These are phyloP conservation scores for Coemansia erecta DNA, from an alignment of 192 early-diverging fungal genomes.

Conservation along the genomic window DNA sequence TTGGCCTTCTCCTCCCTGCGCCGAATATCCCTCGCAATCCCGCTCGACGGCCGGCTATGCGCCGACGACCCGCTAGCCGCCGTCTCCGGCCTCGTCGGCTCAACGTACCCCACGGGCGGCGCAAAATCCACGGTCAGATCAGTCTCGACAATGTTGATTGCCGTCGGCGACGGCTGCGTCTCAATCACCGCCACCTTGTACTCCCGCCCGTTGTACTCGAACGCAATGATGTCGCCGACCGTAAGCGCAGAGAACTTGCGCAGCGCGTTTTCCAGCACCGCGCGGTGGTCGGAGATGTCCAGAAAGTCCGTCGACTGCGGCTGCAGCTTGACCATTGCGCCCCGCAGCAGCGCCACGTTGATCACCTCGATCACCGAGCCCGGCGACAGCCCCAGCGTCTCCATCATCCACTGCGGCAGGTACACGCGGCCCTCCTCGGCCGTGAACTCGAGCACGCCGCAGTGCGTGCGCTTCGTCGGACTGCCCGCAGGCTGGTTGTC, in stretches of 20 bases:
- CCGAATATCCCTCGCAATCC: constrained; percentile 40
- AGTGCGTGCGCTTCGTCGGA: constrained; percentile 68
- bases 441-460: constrained; percentile 97
- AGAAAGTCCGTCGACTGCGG: constrained; percentile 96
- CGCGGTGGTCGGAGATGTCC: constrained; percentile 94
- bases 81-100: constrained; percentile 57
- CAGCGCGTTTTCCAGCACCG: constrained; percentile 94
- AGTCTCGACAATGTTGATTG: constrained; percentile 94
- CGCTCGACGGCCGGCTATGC: constrained; percentile 35
- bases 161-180: constrained; percentile 72
- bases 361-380: constrained; percentile 78
- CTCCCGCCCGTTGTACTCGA: constrained; percentile 83
- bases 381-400: constrained; percentile 70
- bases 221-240: constrained; percentile 84
- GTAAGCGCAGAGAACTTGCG: constrained; percentile 92
- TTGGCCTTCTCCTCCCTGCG: constrained; percentile 33
- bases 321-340: constrained; percentile 91
- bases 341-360: constrained; percentile 74
- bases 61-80: constrained; percentile 17
- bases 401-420: constrained; percentile 99
- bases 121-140: constrained; percentile 98
- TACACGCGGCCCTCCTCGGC: constrained; percentile 96
- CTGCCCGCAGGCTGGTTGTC: constrained; percentile 38
- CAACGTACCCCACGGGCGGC: constrained; percentile 91
- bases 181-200: constrained; percentile 92